These are phyloP conservation scores for Akanthomyces dipterigenus DNA, from an alignment of 2,329 filamentous ascomycete genomes.

Conservation along the genomic window DNA sequence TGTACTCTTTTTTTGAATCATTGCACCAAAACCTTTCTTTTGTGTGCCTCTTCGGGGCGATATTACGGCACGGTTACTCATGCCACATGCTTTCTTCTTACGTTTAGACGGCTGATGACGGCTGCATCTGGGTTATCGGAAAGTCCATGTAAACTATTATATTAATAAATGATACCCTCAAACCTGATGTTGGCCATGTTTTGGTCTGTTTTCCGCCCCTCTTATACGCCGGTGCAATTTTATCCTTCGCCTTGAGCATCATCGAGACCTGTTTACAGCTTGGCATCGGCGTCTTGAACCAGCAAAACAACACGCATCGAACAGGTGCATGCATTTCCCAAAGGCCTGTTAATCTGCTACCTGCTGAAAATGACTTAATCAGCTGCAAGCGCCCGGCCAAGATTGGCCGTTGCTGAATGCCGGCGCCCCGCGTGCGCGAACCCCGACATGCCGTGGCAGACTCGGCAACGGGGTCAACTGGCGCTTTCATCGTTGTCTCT, in stretches of 20 bases:
- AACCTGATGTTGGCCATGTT: background rate
- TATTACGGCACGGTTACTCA: background rate
- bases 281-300: no score
- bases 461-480: no score
- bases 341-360: no score
- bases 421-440: no score
- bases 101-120: conserved; percentile 9
- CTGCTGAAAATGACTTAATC: no score
- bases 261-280: no score
- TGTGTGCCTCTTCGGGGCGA: background rate
- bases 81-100: background rate
- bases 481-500: conserved; percentile 19
- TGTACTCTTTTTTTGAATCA: background rate
- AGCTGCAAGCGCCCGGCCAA: no score
- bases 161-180: conserved; percentile 13
- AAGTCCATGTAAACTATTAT: conserved; percentile 6
- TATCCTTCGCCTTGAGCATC: background rate
- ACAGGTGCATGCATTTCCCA: no score
- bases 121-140: conserved; percentile 1
- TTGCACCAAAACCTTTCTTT: conserved; percentile 1
- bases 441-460: background rate
- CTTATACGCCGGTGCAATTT: background rate
- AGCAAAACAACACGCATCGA: no score
- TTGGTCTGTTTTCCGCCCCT: background rate
- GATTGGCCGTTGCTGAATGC: no score